phyloP scores from a whole-genome alignment of 441 rosid species.

The Sinapis alba region DNA sequence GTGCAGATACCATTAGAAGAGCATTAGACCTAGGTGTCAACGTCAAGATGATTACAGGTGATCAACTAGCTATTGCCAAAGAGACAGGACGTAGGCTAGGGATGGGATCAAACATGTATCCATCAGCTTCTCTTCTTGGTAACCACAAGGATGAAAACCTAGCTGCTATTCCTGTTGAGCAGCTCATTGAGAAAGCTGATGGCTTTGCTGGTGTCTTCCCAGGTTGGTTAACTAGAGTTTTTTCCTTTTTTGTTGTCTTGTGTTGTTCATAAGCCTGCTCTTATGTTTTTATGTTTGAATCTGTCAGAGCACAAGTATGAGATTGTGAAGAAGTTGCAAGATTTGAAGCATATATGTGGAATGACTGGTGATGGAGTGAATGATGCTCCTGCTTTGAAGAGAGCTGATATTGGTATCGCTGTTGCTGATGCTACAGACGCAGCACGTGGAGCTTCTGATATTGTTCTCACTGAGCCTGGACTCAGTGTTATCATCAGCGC shows the following conservation, averaged over 20 bases:
- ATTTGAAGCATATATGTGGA: slow-evolving; percentile 76
- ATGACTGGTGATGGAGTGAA: slow-evolving; percentile 97
- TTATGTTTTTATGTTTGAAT: neutral
- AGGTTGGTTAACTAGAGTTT: slow-evolving; percentile 30
- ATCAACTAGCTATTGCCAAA: slow-evolving; percentile 82
- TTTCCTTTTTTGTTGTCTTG: neutral
- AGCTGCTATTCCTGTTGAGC: slow-evolving; percentile 47
- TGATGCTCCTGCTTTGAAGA: slow-evolving; percentile 92
- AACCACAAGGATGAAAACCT: slow-evolving; percentile 41
- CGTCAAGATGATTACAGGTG: slow-evolving; percentile 92
- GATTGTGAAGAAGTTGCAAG: slow-evolving; percentile 70
- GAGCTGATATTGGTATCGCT: slow-evolving; percentile 93
- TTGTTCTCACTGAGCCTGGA: slow-evolving; percentile 91
- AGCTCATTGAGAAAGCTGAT: slow-evolving; percentile 58
- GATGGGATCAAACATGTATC: slow-evolving; percentile 65
- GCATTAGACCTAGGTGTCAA: slow-evolving; percentile 93
- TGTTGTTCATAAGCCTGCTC: neutral
- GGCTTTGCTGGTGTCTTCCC: slow-evolving; percentile 71
- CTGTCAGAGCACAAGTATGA: slow-evolving; percentile 47
- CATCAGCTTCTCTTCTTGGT: slow-evolving; percentile 50
- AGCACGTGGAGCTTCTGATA: slow-evolving; percentile 91
- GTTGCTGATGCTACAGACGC: slow-evolving; percentile 96
- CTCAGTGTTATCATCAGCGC: slow-evolving; percentile 86
- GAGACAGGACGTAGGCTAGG: slow-evolving; percentile 61
- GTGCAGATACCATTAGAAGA: slow-evolving; percentile 93